These are phyloP conservation scores for Chrysoporthe deuterocubensis DNA, from an alignment of 2,329 filamentous ascomycete genomes.

Conservation along the genomic window DNA sequence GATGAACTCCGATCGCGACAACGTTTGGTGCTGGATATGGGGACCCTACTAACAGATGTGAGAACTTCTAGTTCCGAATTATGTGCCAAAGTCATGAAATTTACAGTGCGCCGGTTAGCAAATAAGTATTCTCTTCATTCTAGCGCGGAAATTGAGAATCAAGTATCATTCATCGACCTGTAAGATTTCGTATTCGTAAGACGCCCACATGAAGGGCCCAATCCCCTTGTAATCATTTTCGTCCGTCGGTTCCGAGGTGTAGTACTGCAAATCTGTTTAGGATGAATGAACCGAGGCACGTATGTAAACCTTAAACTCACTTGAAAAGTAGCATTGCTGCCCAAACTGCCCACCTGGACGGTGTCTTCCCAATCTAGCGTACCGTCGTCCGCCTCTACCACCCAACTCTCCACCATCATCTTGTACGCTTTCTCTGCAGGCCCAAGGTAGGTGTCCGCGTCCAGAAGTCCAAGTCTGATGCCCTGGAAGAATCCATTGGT, in stretches of 20 bases:
- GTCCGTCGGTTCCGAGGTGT: conserved; percentile 39
- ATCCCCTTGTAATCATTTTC: conserved; percentile 39
- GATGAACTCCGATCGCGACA: neutral
- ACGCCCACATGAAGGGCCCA: conserved; percentile 39
- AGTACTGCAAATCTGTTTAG: conserved; percentile 36
- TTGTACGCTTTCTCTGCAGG: conserved; percentile 43
- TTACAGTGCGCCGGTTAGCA: neutral
- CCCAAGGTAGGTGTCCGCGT: conserved; percentile 35
- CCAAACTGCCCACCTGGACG: conserved; percentile 51
- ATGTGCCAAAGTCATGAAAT: neutral
- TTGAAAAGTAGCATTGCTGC: conserved; percentile 48
- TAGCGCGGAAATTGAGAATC: neutral
- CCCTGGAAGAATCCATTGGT: conserved; percentile 46
- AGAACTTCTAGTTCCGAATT: neutral
- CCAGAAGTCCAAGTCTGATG: conserved; percentile 39
- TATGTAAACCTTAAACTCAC: conserved; percentile 36
- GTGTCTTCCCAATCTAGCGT: conserved; percentile 52
- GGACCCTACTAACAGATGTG: neutral
- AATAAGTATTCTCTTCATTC: neutral
- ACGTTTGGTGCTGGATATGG: neutral
- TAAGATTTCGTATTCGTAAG: conserved; percentile 33
- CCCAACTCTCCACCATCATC: conserved; percentile 45
- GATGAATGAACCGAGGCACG: neutral
- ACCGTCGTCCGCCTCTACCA: conserved; percentile 46
- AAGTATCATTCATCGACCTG: neutral